Conservation (phyloP, 495 filamentous ascomycete species). For the Penicillium psychrofluorescens region DNA sequence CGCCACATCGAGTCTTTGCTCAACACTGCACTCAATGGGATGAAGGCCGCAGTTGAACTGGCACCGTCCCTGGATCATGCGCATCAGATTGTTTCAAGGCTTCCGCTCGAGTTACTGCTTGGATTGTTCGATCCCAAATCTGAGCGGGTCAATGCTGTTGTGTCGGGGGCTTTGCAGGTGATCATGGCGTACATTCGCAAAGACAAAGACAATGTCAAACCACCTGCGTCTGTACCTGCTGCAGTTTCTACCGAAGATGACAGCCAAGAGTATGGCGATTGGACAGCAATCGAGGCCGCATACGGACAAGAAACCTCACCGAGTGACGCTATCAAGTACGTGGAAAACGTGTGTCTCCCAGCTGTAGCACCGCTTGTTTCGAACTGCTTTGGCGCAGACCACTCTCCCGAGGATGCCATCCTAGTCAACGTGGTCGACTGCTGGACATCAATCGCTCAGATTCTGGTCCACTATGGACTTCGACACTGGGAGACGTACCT, state of each 20-base stretch:
- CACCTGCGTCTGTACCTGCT: neutral
- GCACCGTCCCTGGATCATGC: conserved; percentile 29
- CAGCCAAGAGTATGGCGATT: conserved; percentile 71
- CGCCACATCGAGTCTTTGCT: conserved; percentile 52
- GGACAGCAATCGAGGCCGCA: conserved; percentile 47
- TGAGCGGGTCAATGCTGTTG: conserved; percentile 27
- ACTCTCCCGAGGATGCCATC: conserved; percentile 48
- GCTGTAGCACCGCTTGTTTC: conserved; percentile 53
- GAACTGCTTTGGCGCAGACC: conserved; percentile 62
- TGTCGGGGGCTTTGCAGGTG: conserved; percentile 29
- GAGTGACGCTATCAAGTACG: conserved; percentile 23
- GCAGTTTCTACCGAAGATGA: conserved; percentile 44
- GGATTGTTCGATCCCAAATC: conserved; percentile 29
- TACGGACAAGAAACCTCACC: conserved; percentile 26
- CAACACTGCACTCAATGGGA: conserved; percentile 42
- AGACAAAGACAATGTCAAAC: conserved; percentile 12
- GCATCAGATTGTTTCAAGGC: conserved; percentile 24
- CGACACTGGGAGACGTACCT: conserved; percentile 54
- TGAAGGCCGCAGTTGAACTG: conserved; percentile 42
- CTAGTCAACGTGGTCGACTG: conserved; percentile 50
- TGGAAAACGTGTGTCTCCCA: conserved; percentile 41
- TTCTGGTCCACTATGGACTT: conserved; percentile 34
- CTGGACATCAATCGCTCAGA: conserved; percentile 51
- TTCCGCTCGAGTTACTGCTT: conserved; percentile 28
- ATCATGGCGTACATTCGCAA: conserved; percentile 31